Evolutionary conservation across 2,329 filamentous ascomycete genomes (phyloP), one percentile per base, ranked within the genome.

Genomic region (Pyrenophora seminiperda): DNA sequence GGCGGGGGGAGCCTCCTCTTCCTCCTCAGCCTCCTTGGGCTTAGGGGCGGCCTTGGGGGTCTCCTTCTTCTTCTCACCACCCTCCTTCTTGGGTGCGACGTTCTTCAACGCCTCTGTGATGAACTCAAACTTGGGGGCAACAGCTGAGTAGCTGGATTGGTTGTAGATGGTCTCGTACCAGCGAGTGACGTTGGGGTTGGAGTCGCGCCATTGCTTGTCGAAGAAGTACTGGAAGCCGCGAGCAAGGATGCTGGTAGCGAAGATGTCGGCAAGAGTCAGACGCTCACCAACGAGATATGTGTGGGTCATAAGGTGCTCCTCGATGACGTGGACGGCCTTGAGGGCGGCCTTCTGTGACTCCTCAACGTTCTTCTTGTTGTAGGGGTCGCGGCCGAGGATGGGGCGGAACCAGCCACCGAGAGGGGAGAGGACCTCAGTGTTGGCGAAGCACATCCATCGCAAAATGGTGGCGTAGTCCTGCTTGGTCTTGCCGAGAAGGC

Each of bases 401-500:
- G 94, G 94, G 65, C 83, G 83, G 86, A 89, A 94, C 90, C 91
- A 97, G 74, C 76, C 81, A 78, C 82, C 87, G 63, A 97, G 79
- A 61, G 79, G 75, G 60, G 84, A 76, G 64, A 96, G 82, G 70
- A 97, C 75, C 82, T 99, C 93, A 54, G 79, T 76, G 86, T 97
- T 99, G 85, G 88, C 89, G 80, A 87, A 97, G 63, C 93, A 97
- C 88, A 97, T 87, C 94, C 94, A 99, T 79, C 89, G 90, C 75
- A 99, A 83, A 78, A 99, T 99, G 66, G 92, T 92, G 69, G 94
- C 94, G 79, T 97, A 91, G 86, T 99, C 94, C 83, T 99, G 93
- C 89, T 99, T 99, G 81, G 92, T 99, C 88, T 97, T 97, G 75
- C 94, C 94, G 70, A 99, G 87, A 64, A 99, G 91, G 67, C 91